These are phyloP conservation scores for Spergularia azorica DNA, from an alignment of 179 eudicot genomes.

Conservation along the genomic window DNA sequence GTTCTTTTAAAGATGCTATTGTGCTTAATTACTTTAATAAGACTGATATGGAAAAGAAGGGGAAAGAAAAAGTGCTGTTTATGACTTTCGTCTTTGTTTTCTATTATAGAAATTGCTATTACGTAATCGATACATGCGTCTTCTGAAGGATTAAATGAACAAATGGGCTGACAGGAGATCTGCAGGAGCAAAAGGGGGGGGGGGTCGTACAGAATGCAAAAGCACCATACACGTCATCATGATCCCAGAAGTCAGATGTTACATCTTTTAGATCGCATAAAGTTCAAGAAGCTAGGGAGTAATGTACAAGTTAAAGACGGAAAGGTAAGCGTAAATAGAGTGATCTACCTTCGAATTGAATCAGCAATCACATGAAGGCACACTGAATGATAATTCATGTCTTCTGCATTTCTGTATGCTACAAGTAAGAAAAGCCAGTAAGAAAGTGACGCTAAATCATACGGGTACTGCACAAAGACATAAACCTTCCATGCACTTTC, in stretches of 20 bases:
- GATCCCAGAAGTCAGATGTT: background rate
- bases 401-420: slow-evolving; percentile 97
- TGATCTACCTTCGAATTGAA: slow-evolving; percentile 86
- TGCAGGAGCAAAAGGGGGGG: no score
- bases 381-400: slow-evolving; percentile 90
- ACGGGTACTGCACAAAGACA: background rate
- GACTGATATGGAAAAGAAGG: background rate
- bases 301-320: background rate
- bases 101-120: background rate
- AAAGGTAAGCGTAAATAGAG: slow-evolving; percentile 13
- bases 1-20: slow-evolving; percentile 30
- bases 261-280: background rate
- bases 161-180: background rate
- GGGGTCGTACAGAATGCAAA: background rate
- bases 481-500: no score
- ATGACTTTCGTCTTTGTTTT: background rate
- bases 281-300: background rate
- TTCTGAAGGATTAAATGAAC: background rate
- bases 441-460: slow-evolving; percentile 3
- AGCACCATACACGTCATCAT: background rate
- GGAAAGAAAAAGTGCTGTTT: background rate
- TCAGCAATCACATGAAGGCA: slow-evolving; percentile 97
- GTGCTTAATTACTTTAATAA: background rate
- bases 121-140: background rate
- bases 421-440: slow-evolving; percentile 31